Evolutionary conservation across 1,139 yeast species (phyloP), one percentile per base, ranked within the genome.

Genomic region (Nakaseomyces delphensis): DNA sequence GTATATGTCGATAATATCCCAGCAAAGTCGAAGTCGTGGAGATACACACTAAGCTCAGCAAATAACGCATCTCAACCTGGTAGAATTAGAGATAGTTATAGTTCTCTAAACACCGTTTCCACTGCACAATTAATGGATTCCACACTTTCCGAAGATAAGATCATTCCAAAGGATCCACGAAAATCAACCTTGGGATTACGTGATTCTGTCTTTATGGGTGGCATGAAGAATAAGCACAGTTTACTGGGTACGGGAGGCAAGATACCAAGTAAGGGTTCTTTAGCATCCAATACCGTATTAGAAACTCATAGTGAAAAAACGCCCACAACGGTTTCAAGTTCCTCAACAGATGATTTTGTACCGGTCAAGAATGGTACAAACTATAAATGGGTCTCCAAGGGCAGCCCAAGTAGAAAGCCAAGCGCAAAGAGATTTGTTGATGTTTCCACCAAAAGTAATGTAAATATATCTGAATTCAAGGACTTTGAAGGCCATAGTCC

Each of bases 51-150:
- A 11, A 31, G 15, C 15, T 36, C 39, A 13, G 16, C 16, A 1
- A 36, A 24, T n/a, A 24, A 23, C 16, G 27, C 19, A 11, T 27
- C 30, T 5, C 25, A 20, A 11, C 32, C 67, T 60, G 36, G 57
- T 56, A 29, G 50, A 64, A 39, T 44, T 36, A 72, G 83, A 52
- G 77, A 75, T 40, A 83, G 93, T 15, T 70, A 77, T 46, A 76
- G 74, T 27, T 83, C 96, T 0, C 57, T 83, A 49, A 89, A 91
- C 28, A 86, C 96, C 0, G 91, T 87, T 21, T 80, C 91, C 39
- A 84, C 96, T 0, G 87, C 81, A 45, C 93, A 86, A 60, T 69
- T 87, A 38, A 73, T 86, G 56, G 82, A 87, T 8, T 86, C 91
- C 31, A 74, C 89, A 54, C 67, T 85, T 40, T 89, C 85, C 19